Base-by-base conservation (phyloP, 108 stramenopile genomes). In the Aureococcus anophagefferens region DNA sequence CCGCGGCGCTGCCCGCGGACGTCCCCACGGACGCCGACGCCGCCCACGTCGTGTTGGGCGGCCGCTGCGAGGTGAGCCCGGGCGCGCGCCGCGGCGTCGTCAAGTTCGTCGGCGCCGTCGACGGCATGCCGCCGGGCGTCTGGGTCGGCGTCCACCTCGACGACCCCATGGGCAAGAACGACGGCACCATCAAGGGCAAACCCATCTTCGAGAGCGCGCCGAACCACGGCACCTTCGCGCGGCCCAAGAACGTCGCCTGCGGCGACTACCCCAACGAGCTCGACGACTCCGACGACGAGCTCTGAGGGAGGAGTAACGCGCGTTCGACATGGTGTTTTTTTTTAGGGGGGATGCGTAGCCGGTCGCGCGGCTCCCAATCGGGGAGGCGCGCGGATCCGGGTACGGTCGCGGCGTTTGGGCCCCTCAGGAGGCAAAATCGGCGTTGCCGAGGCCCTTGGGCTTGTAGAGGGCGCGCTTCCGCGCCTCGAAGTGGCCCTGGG, bases 71-170 rank as follows among this genome's bases (percentile, higher is more conserved):
- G 82, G 89, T 96, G 29, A 72, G 79, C 68, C 97, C 97, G 0
- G 97, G 97, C 13, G 76, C 70, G 4, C 81, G 97, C 33, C 74
- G 97, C 13, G 97, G 97, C 15, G 68, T 34, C 21, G 88, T 98
- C 44, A 81, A 80, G 31, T 96, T 74, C 75, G 74, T 93, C 33
- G 97, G 96, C 31, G 72, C 78, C 67, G 86, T 93, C 66, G 81
- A 86, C 30, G 91, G 87, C 35, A 44, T 93, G 51, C 81, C 74
- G 21, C 75, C 74, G 5, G 89, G 87, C 64, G 91, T 88, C 64
- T 96, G 93, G 93, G 89, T 95, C 9, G 97, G 97, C 21, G 88
- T 98, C 46, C 75, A 77, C 9, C 93, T 98, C 65, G 97, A 98
- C 81, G 97, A 98, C 80, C 97, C 97, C 14, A 46, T 85, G 32